Evolutionary conservation across 1,139 yeast genomes (phyloP).

Genomic region (Geotrichum candidum): DNA sequence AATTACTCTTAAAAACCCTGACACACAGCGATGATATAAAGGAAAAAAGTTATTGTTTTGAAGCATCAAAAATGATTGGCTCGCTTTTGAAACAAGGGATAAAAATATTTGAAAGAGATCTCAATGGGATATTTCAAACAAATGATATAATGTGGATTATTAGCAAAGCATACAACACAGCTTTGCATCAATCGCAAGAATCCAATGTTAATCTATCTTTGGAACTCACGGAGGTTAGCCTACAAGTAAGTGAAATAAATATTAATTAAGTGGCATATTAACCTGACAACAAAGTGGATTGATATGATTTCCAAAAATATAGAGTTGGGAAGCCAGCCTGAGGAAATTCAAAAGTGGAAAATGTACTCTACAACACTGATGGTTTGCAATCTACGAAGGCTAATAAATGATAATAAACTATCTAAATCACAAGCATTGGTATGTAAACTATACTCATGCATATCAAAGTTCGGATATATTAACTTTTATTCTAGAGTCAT

Average conservation of each 20-base stretch:
- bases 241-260: constrained; percentile 4
- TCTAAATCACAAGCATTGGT: background rate
- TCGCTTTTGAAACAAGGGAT: constrained; percentile 11
- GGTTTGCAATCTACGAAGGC: constrained; percentile 6
- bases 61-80: constrained; percentile 2
- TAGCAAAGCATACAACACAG: constrained; percentile 17
- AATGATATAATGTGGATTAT: constrained; percentile 17
- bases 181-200: constrained; percentile 16
- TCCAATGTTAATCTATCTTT: constrained; percentile 5
- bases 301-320: constrained; percentile 1
- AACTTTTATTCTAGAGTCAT: constrained; percentile 1
- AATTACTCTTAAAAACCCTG: constrained; percentile 15
- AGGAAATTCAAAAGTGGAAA: constrained; percentile 12
- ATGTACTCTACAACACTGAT: constrained; percentile 5
- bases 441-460: background rate
- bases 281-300: constrained; percentile 6
- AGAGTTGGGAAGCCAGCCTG: background rate
- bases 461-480: background rate
- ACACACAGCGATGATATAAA: constrained; percentile 2
- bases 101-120: constrained; percentile 1
- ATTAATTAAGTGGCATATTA: no score
- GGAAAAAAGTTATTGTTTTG: background rate
- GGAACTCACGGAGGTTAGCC: constrained; percentile 8
- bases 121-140: background rate
- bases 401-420: background rate